These are phyloP conservation scores for Nigrospora sphaerica DNA, from an alignment of 2,329 filamentous ascomycete genomes.

Conservation along the genomic window DNA sequence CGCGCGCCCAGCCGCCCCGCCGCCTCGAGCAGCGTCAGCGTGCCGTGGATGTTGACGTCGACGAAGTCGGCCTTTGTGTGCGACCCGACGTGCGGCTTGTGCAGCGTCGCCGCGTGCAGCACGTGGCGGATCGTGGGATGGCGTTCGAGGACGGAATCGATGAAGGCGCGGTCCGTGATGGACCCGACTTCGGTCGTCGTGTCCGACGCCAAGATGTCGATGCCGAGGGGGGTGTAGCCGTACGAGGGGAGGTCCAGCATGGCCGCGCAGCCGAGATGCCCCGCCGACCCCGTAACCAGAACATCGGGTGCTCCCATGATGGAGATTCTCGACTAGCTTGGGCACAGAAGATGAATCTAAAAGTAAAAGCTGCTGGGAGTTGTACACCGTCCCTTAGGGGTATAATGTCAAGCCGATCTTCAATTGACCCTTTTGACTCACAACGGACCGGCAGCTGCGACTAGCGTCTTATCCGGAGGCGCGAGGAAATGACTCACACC, in stretches of 20 bases:
- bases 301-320: constrained; percentile 16
- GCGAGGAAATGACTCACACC: no score
- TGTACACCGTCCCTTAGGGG: no score
- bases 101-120: constrained; percentile 37
- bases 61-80: constrained; percentile 36
- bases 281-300: constrained; percentile 38
- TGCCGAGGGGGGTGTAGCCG: constrained; percentile 32
- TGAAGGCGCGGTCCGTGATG: constrained; percentile 26
- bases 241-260: constrained; percentile 32
- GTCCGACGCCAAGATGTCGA: constrained; percentile 31
- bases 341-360: no score
- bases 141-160: constrained; percentile 21
- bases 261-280: constrained; percentile 37
- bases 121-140: constrained; percentile 28
- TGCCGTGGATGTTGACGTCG: constrained; percentile 37
- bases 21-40: constrained; percentile 32
- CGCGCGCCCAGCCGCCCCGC: constrained; percentile 16
- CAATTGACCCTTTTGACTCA: no score
- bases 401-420: no score
- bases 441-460: no score
- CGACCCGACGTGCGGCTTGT: constrained; percentile 39
- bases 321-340: no score
- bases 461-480: no score
- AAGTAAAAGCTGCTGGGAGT: no score
- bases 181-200: constrained; percentile 29